Conservation (phyloP, 139 green algal genomes). For the Gonium pectorale region DNA sequence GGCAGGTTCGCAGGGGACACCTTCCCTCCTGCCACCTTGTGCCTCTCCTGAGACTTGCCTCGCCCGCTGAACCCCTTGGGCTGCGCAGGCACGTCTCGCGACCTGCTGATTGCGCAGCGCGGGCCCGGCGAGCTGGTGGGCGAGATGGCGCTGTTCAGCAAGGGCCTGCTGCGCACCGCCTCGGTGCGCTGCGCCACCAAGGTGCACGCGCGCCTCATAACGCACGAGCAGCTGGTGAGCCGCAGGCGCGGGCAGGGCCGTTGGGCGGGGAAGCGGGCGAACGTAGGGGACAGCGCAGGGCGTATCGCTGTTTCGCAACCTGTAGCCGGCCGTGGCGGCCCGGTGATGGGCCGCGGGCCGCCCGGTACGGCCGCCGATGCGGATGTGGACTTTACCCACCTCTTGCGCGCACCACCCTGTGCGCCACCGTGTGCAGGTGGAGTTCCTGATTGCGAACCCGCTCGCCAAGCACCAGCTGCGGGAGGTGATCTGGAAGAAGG, state of each 20-base stretch:
- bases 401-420: no score
- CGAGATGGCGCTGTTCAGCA: slow-evolving; percentile 67
- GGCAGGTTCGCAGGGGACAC: no score
- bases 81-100: slow-evolving; percentile 30
- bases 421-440: slow-evolving; percentile 37
- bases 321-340: no score
- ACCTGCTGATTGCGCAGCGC: slow-evolving; percentile 56
- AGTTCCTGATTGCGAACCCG: slow-evolving; percentile 55
- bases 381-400: no score
- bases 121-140: slow-evolving; percentile 62
- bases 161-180: slow-evolving; percentile 51
- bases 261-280: neutral
- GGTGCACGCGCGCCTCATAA: slow-evolving; percentile 53
- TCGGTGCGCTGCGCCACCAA: slow-evolving; percentile 55
- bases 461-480: slow-evolving; percentile 61
- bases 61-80: no score
- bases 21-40: no score
- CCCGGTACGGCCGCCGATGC: no score
- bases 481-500: slow-evolving; percentile 64
- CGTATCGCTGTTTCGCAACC: no score
- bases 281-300: no score
- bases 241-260: neutral
- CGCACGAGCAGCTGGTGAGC: slow-evolving; percentile 60
- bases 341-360: no score
- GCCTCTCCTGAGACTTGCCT: no score